Evolutionary conservation across 768 basidiomycete genomes (phyloP).

Genomic region (Pleurotus pulmonarius): DNA sequence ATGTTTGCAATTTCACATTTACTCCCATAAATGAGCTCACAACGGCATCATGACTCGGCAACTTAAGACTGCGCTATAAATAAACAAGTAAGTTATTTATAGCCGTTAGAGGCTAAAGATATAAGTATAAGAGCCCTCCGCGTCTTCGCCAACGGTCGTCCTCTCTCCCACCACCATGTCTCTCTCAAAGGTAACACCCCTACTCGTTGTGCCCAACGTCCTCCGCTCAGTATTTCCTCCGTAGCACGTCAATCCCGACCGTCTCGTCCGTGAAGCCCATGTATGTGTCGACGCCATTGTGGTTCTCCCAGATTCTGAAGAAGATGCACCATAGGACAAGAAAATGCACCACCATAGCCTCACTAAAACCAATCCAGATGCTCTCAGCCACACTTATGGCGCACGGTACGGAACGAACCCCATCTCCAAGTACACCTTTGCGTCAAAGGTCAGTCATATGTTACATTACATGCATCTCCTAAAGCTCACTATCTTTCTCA

Average conservation of each 20-base stretch:
- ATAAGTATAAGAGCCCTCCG: no score
- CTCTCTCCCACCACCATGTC: not conserved
- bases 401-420: conserved; percentile 64
- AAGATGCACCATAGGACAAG: conserved; percentile 37
- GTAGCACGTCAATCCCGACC: conserved; percentile 67
- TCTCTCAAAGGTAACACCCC: not conserved
- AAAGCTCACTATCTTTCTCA: conserved; percentile 17
- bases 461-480: no score
- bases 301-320: not conserved
- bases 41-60: no score
- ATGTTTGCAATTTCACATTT: no score
- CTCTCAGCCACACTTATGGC: conserved; percentile 45
- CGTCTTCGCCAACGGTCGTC: not conserved
- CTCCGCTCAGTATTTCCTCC: not conserved
- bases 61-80: no score
- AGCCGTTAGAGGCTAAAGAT: no score
- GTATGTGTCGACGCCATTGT: conserved; percentile 25
- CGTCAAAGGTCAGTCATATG: conserved; percentile 38
- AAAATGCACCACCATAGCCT: conserved; percentile 32
- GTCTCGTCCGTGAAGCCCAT: conserved; percentile 54
- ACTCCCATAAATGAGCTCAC: no score
- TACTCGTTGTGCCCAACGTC: not conserved
- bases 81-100: no score
- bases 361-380: conserved; percentile 27
- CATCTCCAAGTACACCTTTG: conserved; percentile 66